Percentiles rank a stretch among this genome's conserved stretches.
Conservation (phyloP, 169 alveolate genomes). For the Theileria annulata region DNA sequence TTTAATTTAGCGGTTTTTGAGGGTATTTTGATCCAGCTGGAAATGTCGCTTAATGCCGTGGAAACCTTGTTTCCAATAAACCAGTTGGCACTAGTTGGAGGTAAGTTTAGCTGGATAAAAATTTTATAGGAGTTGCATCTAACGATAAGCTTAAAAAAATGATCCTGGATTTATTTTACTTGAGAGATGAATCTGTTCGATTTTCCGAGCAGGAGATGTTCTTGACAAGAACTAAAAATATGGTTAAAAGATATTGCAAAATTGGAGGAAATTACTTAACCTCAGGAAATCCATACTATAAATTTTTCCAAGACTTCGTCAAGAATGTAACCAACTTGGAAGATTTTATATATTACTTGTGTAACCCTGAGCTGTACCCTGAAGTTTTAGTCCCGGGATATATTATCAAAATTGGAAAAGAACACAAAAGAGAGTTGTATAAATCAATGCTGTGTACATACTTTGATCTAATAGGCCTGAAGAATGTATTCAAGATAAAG, state of each 20-base stretch:
- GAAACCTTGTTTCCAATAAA: constrained; percentile 52
- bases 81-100: constrained; percentile 63
- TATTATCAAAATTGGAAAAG: constrained; percentile 32
- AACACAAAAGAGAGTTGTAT: constrained; percentile 50
- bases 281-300: constrained; percentile 27
- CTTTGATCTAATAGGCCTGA: constrained; percentile 22
- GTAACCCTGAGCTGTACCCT: constrained; percentile 49
- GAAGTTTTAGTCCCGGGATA: constrained; percentile 43
- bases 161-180: constrained; percentile 27
- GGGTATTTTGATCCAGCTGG: constrained; percentile 42
- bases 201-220: not conserved
- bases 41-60: constrained; percentile 44
- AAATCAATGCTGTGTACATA: constrained; percentile 28
- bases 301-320: constrained; percentile 20
- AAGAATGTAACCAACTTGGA: constrained; percentile 10
- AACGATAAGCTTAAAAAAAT: constrained; percentile 36
- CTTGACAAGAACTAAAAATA: constrained; percentile 8
- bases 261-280: constrained; percentile 16
- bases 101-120: constrained; percentile 7
- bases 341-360: constrained; percentile 31
- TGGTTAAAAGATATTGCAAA: constrained; percentile 20
- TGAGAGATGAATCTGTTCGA: not conserved
- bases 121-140: constrained; percentile 48
- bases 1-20: constrained; percentile 32
- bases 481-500: constrained; percentile 2